Evolutionary conservation across 1,284 basidiomycete genomes (phyloP).

Genomic region (Phlebopus sp.): DNA sequence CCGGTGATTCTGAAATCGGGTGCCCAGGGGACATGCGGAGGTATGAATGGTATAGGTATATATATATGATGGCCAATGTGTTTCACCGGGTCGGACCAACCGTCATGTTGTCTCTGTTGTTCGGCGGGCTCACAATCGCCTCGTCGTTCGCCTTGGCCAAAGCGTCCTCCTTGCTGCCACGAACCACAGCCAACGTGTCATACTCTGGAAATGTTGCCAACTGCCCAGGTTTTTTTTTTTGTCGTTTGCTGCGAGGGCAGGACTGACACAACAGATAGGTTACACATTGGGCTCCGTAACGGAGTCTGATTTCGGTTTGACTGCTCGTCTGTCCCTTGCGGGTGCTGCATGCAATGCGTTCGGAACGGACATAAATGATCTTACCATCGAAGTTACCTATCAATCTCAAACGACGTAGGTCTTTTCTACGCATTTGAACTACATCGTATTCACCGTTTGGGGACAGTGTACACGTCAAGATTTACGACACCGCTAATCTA

Average conservation of each 20-base stretch:
- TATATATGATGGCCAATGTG: neutral
- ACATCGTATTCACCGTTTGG: neutral
- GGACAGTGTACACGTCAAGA: slow-evolving; percentile 70
- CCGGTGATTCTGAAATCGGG: too few species aligned
- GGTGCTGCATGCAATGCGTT: slow-evolving; percentile 71
- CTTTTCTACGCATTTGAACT: neutral
- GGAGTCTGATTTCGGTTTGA: slow-evolving; percentile 49
- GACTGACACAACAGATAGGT: slow-evolving; percentile 33
- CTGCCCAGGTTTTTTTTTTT: slow-evolving; percentile 25
- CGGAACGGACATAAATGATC: slow-evolving; percentile 59
- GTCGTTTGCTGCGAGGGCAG: neutral
- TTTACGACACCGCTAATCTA: slow-evolving; percentile 61
- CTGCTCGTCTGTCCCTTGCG: slow-evolving; percentile 53
- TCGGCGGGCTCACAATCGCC: slow-evolving; percentile 21
- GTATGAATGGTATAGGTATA: too few species aligned
- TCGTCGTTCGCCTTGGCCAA: slow-evolving; percentile 10
- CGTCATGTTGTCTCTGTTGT: slow-evolving; percentile 17
- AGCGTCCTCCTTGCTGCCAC: slow-evolving; percentile 9
- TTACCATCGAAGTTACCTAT: slow-evolving; percentile 66
- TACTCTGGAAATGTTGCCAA: slow-evolving; percentile 27
- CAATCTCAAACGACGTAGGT: slow-evolving; percentile 54
- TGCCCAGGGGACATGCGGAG: too few species aligned
- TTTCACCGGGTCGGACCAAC: neutral
- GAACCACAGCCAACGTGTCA: neutral
- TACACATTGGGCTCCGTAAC: slow-evolving; percentile 49